Conservation (phyloP, 2,329 filamentous ascomycete genomes). For the Fusarium sp. region DNA sequence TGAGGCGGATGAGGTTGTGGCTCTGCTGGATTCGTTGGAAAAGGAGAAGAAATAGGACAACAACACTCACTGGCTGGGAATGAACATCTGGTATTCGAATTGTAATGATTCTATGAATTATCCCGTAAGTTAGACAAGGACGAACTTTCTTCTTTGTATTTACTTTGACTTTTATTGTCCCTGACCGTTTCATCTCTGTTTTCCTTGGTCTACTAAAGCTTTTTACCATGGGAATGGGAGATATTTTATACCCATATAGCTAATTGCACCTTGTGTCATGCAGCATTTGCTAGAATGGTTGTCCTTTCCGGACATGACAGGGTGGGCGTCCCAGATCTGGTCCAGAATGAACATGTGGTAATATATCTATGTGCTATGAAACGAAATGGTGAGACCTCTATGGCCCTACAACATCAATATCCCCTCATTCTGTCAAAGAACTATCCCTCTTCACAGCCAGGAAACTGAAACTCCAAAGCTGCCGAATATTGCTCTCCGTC, state of each 20-base stretch:
- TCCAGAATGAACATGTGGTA: not conserved
- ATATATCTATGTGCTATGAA: not conserved
- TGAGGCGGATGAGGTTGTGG: constrained; percentile 4
- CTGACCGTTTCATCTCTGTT: too few relatives aligned
- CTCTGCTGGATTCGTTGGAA: not conserved
- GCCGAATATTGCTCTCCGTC: constrained; percentile 32
- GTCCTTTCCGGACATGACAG: not conserved
- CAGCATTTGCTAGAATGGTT: not conserved
- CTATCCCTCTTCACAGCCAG: constrained; percentile 28
- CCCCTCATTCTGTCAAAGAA: not conserved
- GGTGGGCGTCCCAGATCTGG: not conserved
- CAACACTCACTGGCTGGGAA: not conserved
- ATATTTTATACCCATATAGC: not conserved
- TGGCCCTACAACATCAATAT: not conserved
- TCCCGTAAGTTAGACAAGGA: not conserved
- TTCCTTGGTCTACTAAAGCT: not conserved
- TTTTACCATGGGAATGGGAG: not conserved
- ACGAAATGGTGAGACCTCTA: not conserved
- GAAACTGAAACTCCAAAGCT: constrained; percentile 36
- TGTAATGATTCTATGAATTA: not conserved
- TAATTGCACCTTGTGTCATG: not conserved
- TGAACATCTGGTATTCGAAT: not conserved
- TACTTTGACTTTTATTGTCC: not conserved
- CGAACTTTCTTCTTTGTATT: not conserved
- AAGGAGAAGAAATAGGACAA: not conserved